These are phyloP conservation scores for Phialophora verrucosa DNA, from an alignment of 2,329 filamentous ascomycete genomes.

Conservation along the genomic window DNA sequence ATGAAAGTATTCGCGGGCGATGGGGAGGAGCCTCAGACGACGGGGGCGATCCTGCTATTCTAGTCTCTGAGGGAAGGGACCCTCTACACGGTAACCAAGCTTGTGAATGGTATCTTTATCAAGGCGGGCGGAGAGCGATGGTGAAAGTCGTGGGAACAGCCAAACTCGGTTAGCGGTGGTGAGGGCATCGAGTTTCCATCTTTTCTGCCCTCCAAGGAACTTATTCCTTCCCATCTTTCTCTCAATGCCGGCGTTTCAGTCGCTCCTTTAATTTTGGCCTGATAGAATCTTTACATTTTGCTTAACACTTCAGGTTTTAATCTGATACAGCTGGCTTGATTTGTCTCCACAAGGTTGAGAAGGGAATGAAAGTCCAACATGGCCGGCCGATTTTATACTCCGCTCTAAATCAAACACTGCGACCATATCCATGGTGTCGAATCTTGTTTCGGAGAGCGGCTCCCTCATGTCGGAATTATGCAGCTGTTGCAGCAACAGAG, in stretches of 20 bases:
- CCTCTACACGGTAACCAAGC: neutral
- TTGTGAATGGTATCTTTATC: neutral
- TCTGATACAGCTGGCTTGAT: neutral
- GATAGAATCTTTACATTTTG: neutral
- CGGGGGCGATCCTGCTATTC: neutral
- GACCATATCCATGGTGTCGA: neutral
- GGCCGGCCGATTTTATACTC: conserved; percentile 27
- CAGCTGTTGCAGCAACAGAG: conserved; percentile 15
- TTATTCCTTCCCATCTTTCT: neutral
- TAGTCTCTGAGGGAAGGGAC: neutral
- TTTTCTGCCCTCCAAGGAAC: neutral
- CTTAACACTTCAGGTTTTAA: neutral
- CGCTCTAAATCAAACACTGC: conserved; percentile 26
- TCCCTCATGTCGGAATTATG: conserved; percentile 21
- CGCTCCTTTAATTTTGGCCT: neutral
- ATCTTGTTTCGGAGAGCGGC: conserved; percentile 9
- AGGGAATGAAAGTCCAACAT: conserved; percentile 34
- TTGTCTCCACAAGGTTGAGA: neutral
- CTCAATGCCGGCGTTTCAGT: neutral
- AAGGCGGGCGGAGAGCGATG: neutral
- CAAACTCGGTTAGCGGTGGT: neutral
- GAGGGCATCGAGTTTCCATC: neutral
- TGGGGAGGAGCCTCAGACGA: neutral
- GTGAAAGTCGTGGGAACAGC: neutral
- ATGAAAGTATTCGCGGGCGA: neutral